Conservation (phyloP, 2,329 filamentous ascomycete genomes). For the Penicillium sp. region DNA sequence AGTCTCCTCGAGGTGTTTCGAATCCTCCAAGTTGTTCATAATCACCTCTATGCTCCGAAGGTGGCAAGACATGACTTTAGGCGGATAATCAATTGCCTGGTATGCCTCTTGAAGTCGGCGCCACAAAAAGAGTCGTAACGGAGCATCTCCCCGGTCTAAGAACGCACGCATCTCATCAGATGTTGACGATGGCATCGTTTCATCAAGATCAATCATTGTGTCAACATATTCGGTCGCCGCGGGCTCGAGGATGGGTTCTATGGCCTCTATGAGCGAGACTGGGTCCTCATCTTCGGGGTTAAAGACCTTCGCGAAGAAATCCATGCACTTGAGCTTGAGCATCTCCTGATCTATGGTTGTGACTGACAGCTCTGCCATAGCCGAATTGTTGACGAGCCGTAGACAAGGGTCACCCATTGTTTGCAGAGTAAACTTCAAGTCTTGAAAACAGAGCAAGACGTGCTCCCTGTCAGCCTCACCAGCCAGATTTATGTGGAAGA, state of each 20-base stretch:
- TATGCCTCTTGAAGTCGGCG: slow-evolving; percentile 86
- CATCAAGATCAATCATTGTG: slow-evolving; percentile 11
- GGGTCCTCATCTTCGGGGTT: slow-evolving; percentile 75
- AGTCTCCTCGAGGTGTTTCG: slow-evolving; percentile 51
- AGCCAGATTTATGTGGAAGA: slow-evolving; percentile 54
- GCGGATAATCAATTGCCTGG: slow-evolving; percentile 71
- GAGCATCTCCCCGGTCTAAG: slow-evolving; percentile 71
- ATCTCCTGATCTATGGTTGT: slow-evolving; percentile 85
- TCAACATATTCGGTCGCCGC: slow-evolving; percentile 27
- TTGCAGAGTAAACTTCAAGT: slow-evolving; percentile 52
- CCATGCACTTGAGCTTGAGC: slow-evolving; percentile 87
- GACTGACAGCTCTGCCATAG: slow-evolving; percentile 80
- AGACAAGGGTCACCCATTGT: slow-evolving; percentile 43
- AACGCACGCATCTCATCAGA: slow-evolving; percentile 80
- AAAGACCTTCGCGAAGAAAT: slow-evolving; percentile 90
- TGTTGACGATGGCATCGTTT: slow-evolving; percentile 40
- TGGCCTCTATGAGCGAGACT: slow-evolving; percentile 76
- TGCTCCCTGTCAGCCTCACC: slow-evolving; percentile 54
- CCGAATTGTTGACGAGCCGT: slow-evolving; percentile 73
- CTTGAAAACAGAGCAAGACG: slow-evolving; percentile 56
- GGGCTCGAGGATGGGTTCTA: slow-evolving; percentile 86
- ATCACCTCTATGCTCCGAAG: slow-evolving; percentile 82
- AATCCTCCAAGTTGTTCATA: slow-evolving; percentile 60
- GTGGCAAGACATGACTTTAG: slow-evolving; percentile 83
- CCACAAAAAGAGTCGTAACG: slow-evolving; percentile 83